phyloP scores from a whole-genome alignment of 495 filamentous ascomycete species.

The Glarea lozoyensis region DNA sequence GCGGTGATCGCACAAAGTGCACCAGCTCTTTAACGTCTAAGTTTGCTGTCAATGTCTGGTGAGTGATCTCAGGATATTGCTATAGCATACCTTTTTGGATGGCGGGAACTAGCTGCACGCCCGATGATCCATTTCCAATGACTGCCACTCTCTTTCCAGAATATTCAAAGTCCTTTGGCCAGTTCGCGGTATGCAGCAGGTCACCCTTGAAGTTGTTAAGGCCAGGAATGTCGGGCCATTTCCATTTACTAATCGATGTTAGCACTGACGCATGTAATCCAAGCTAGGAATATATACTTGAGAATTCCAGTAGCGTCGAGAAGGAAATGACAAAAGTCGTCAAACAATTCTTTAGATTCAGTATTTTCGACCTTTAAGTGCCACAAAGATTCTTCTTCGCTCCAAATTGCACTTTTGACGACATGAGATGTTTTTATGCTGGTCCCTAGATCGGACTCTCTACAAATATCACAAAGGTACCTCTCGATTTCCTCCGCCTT shows the following conservation, averaged over 20 bases:
- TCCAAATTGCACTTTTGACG: constrained; percentile 9
- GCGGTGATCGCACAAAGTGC: constrained; percentile 54
- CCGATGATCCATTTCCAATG: constrained; percentile 30
- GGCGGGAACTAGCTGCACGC: constrained; percentile 52
- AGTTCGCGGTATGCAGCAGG: constrained; percentile 11
- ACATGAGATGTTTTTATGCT: constrained; percentile 25
- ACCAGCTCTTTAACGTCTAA: constrained; percentile 42
- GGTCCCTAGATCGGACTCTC: constrained; percentile 45
- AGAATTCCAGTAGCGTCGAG: constrained; percentile 10
- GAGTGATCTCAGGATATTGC: constrained; percentile 18
- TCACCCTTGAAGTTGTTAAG: constrained; percentile 12
- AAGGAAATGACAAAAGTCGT: constrained; percentile 10
- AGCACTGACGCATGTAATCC: not conserved
- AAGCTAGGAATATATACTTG: constrained; percentile 4
- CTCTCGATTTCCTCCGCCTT: constrained; percentile 45
- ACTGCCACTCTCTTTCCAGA: constrained; percentile 39
- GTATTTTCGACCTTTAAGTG: constrained; percentile 5
- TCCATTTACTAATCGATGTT: constrained; percentile 24
- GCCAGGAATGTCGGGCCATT: constrained; percentile 35
- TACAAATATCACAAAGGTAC: constrained; percentile 46
- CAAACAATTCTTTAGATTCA: not conserved
- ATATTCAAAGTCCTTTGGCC: constrained; percentile 34
- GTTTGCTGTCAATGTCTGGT: constrained; percentile 25
- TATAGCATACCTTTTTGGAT: constrained; percentile 41
- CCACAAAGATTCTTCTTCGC: constrained; percentile 6